These are phyloP conservation scores for Kodamaea arcana DNA, from an alignment of 1,139 yeast genomes.

Conservation along the genomic window DNA sequence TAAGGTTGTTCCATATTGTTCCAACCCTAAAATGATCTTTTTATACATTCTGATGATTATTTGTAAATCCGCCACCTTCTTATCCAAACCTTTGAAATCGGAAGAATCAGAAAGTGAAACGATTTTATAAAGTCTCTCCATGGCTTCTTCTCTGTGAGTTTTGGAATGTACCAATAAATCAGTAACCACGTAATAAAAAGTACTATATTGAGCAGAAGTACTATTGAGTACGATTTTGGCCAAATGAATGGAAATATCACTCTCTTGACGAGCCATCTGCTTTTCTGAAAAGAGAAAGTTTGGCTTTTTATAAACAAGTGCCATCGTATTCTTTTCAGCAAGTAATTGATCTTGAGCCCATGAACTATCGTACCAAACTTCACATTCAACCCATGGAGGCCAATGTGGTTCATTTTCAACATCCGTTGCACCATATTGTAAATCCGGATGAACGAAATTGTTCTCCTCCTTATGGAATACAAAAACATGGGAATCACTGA, in stretches of 20 bases:
- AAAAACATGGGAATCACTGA: constrained; percentile 69
- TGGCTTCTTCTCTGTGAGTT: constrained; percentile 52
- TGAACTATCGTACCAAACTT: constrained; percentile 67
- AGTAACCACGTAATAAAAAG: constrained; percentile 59
- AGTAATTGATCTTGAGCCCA: constrained; percentile 55
- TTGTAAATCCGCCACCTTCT: constrained; percentile 54
- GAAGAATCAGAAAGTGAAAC: constrained; percentile 65
- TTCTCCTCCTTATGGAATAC: constrained; percentile 48
- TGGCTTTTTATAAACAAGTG: constrained; percentile 60
- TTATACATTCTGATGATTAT: constrained; percentile 42
- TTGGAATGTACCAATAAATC: constrained; percentile 67
- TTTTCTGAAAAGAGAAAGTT: constrained; percentile 53
- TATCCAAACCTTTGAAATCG: constrained; percentile 54
- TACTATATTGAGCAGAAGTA: constrained; percentile 69
- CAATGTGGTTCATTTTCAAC: constrained; percentile 32
- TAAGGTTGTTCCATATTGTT: constrained; percentile 23
- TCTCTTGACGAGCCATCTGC: constrained; percentile 18
- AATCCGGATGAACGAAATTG: constrained; percentile 19
- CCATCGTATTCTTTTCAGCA: constrained; percentile 60
- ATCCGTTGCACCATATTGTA: constrained; percentile 20
- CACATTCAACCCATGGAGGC: constrained; percentile 85
- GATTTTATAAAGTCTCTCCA: constrained; percentile 61
- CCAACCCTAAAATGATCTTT: constrained; percentile 44
- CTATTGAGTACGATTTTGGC: constrained; percentile 68
- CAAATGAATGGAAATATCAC: constrained; percentile 49